Percentiles rank a stretch among this genome's conserved stretches.
These are phyloP conservation scores for Tagetes erecta DNA, from an alignment of 129 eudicot species.

Conservation along the genomic window DNA sequence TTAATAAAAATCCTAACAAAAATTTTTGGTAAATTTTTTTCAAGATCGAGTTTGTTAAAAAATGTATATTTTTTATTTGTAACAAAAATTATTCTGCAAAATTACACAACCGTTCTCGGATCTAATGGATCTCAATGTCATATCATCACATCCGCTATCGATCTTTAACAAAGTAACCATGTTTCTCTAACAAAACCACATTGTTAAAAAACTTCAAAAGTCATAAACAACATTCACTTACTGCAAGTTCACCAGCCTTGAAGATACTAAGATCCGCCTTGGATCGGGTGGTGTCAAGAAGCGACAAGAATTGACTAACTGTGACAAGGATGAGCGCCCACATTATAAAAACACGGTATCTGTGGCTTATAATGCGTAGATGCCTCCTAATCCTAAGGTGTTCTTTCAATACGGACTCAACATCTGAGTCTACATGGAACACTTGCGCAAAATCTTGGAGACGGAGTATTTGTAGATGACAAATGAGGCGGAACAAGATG, in stretches of 20 bases:
- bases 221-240: neutral
- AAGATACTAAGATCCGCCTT: neutral
- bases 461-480: neutral
- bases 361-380: neutral
- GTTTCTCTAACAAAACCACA: too few relatives aligned
- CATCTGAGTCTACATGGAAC: neutral
- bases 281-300: neutral
- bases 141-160: too few relatives aligned
- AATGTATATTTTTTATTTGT: too few relatives aligned
- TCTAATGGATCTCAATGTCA: too few relatives aligned
- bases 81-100: too few relatives aligned
- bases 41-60: too few relatives aligned
- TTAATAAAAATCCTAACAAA: too few relatives aligned
- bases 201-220: too few relatives aligned
- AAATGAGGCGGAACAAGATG: neutral
- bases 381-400: neutral
- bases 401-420: neutral
- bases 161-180: too few relatives aligned
- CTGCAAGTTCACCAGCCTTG: conserved; percentile 1
- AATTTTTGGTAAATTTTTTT: too few relatives aligned
- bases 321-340: neutral
- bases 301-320: neutral
- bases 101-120: too few relatives aligned
- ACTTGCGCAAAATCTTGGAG: neutral
- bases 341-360: neutral